A percentile compares a stretch with the other conserved stretches of the same genome.
Conservation (phyloP, 768 basidiomycete species). For the Thelephora aurantiotincta region DNA sequence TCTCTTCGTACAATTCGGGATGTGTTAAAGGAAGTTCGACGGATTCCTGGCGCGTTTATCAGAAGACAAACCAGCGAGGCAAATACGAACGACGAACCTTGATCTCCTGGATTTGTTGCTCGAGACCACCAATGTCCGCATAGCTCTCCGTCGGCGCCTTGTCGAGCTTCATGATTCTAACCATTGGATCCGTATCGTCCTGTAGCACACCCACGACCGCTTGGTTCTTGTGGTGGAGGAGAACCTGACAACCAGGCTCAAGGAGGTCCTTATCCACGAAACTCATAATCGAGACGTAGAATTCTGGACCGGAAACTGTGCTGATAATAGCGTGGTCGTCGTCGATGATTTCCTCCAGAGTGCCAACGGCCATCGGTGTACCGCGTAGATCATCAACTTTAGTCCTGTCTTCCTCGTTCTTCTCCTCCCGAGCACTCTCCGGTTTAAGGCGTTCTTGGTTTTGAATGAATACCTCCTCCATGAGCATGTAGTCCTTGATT, state of each 20-base stretch:
- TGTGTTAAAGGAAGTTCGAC: constrained; percentile 96
- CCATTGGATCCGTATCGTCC: constrained; percentile 91
- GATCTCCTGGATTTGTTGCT: constrained; percentile 96
- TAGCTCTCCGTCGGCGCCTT: constrained; percentile 99
- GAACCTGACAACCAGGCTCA: constrained; percentile 90
- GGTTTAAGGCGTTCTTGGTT: constrained; percentile 89
- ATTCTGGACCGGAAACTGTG: constrained; percentile 88
- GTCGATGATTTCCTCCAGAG: constrained; percentile 94
- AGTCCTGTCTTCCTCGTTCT: constrained; percentile 88
- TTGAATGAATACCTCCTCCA: constrained; percentile 90
- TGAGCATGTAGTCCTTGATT: constrained; percentile 92
- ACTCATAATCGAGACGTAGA: constrained; percentile 94
- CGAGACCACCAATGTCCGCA: constrained; percentile 94
- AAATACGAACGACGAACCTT: constrained; percentile 41
- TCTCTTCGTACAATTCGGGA: constrained; percentile 97
- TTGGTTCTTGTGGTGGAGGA: constrained; percentile 93
- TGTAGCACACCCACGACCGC: constrained; percentile 90
- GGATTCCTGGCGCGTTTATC: constrained; percentile 62
- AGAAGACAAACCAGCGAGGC: not conserved
- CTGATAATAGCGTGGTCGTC: constrained; percentile 99
- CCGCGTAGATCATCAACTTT: constrained; percentile 92
- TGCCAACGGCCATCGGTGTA: constrained; percentile 95
- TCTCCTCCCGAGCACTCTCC: constrained; percentile 79
- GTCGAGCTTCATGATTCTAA: constrained; percentile 97
- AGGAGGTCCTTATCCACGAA: constrained; percentile 97